Evolutionary conservation across 2,329 filamentous ascomycete species (phyloP).

Genomic region (Aspergillus sp.): DNA sequence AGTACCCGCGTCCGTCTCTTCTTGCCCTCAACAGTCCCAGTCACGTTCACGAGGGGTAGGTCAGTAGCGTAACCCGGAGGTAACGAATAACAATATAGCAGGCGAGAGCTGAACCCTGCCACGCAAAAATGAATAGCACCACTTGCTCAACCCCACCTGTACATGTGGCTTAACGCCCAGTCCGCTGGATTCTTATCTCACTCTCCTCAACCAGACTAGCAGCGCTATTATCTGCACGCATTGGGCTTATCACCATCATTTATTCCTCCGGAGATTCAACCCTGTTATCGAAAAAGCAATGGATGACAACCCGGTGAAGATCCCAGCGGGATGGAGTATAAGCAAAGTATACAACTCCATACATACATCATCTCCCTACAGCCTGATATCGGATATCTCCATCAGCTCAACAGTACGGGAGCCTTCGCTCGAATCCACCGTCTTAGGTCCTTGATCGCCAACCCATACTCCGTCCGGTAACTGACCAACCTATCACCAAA

Average conservation of each 20-base stretch:
- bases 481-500: background rate
- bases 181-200: background rate
- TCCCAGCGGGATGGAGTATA: background rate
- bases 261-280: background rate
- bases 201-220: background rate
- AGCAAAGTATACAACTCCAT: background rate
- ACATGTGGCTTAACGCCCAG: background rate
- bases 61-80: background rate
- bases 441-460: background rate
- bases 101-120: background rate
- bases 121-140: background rate
- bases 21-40: background rate
- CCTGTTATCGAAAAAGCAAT: background rate
- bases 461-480: background rate
- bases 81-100: background rate
- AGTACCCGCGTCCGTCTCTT: background rate
- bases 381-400: background rate
- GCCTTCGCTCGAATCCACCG: background rate
- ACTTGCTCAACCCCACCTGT: background rate
- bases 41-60: background rate
- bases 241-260: background rate
- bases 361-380: background rate
- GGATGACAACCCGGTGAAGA: background rate
- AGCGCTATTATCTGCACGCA: background rate
- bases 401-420: background rate